Evolutionary conservation across 2,329 filamentous ascomycete genomes (phyloP), one percentile per base, ranked within the genome.

Genomic region (Ophiosphaerella herpotricha): DNA sequence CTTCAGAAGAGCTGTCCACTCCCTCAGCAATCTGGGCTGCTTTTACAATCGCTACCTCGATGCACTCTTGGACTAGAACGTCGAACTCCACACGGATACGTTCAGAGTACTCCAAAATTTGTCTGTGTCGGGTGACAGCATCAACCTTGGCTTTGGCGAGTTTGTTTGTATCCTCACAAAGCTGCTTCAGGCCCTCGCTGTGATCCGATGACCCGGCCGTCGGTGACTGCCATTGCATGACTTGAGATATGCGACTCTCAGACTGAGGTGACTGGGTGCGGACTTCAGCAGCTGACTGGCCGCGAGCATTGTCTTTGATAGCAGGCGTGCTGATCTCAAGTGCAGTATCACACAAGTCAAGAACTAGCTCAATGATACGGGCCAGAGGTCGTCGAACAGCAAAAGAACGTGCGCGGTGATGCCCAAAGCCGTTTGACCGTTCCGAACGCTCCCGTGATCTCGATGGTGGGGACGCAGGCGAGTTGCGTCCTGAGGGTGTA

Each of bases 201-300:
- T 97, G 91, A 55, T 99, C 94, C 13, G 96, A 76, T 0, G 91
- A 94, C 65, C 93, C 93, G 42, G 88, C 89, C 63, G 90, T 92
- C 0, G 94, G 94, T 5, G 93, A 96, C 67, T 96, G 91, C 94
- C 95, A 99, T 70, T 97, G 91, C 60, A 95, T 74, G 5, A 99
- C 92, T 72, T 99, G 94, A 1, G 90, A 89, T 61, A 97, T 95
- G 29, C 93, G 87, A 37, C 90, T 94, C 70, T 99, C 94, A 0
- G 95, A 99, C 67, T 97, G 90, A 0, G 94, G 94, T 4, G 94
- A 99, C 68, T 97, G 89, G 0, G 93, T 96, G 39, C 93, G 86
- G 55, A 97, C 86, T 55, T 96, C 91, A 41, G 89, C 87, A 7
- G 76, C 75, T 34, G 83, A 80, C 58, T 87, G 84, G 2, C 84